Evolutionary conservation across 495 filamentous ascomycete species (phyloP).

Genomic region (Xylaria venustula): DNA sequence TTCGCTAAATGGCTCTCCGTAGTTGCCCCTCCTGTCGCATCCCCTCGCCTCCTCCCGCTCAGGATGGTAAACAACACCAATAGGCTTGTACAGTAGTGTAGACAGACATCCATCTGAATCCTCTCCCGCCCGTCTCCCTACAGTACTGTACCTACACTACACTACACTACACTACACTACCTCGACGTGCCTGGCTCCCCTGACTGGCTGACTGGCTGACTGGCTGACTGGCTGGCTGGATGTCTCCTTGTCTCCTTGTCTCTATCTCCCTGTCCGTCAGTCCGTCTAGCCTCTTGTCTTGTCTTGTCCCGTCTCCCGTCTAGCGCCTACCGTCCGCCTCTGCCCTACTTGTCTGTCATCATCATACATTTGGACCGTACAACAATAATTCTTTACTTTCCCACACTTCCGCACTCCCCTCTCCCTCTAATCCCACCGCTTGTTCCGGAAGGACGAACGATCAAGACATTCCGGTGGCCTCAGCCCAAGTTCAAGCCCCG

Average conservation of each 20-base stretch:
- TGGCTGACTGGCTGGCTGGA: too few relatives aligned
- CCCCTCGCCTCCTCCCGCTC: conserved; percentile 6
- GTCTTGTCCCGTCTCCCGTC: too few relatives aligned
- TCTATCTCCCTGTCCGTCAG: background rate
- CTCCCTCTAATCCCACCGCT: background rate
- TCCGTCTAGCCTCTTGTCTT: background rate
- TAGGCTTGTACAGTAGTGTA: background rate
- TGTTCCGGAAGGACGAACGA: background rate
- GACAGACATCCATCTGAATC: too few relatives aligned
- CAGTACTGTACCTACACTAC: too few relatives aligned
- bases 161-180: too few relatives aligned
- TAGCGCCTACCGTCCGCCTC: too few relatives aligned
- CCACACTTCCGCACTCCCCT: too few relatives aligned
- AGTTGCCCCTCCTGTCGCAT: conserved; percentile 13
- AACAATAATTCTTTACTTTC: background rate
- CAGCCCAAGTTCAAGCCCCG: conserved; percentile 1
- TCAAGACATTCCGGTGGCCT: background rate
- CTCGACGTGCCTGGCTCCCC: too few relatives aligned
- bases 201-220: too few relatives aligned
- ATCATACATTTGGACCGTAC: background rate
- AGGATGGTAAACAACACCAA: conserved; percentile 2
- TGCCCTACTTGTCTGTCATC: background rate
- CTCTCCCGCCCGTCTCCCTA: too few relatives aligned
- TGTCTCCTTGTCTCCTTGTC: too few relatives aligned
- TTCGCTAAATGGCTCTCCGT: background rate